These are phyloP conservation scores for Lyophyllum atratum DNA, from an alignment of 768 basidiomycete species.

Conservation along the genomic window DNA sequence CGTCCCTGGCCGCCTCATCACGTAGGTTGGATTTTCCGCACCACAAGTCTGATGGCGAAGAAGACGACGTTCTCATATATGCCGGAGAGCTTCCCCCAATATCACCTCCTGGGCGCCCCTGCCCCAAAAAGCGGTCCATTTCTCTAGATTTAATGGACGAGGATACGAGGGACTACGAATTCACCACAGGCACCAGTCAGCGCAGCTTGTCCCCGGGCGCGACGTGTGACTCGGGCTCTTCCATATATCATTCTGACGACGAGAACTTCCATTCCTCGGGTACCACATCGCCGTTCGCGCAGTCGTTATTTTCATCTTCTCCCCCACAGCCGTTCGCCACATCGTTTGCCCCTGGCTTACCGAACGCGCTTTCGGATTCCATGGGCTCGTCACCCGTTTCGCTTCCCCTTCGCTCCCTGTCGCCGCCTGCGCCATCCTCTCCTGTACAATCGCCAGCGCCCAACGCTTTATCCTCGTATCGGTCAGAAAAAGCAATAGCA, in stretches of 20 bases:
- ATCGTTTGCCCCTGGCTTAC: constrained; percentile 32
- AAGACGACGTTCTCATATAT: constrained; percentile 62
- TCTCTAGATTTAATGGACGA: constrained; percentile 48
- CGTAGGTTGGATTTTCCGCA: constrained; percentile 21
- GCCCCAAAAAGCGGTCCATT: constrained; percentile 41
- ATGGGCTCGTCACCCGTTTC: constrained; percentile 42
- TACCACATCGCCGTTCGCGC: constrained; percentile 5
- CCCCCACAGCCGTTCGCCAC: constrained; percentile 14
- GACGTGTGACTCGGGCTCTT: constrained; percentile 26
- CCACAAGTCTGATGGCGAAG: constrained; percentile 32
- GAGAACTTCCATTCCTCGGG: constrained; percentile 27
- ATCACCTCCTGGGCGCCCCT: constrained; percentile 13
- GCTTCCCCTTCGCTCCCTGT: constrained; percentile 28
- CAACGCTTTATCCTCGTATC: constrained; percentile 36
- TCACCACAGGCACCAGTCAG: constrained; percentile 16
- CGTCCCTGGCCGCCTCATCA: constrained; percentile 23
- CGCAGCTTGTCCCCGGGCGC: constrained; percentile 32
- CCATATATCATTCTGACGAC: constrained; percentile 35
- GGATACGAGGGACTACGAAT: constrained; percentile 18
- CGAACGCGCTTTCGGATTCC: constrained; percentile 37
- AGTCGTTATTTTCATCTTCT: constrained; percentile 3
- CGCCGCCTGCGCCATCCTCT: constrained; percentile 18
- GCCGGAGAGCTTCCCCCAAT: constrained; percentile 36
- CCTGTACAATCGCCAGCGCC: constrained; percentile 2
- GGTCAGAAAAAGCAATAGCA: constrained; percentile 60